Evolutionary conservation across 2,329 filamentous ascomycete genomes (phyloP), one percentile per base, ranked within the genome.

Genomic region (Botrytis fragariae): DNA sequence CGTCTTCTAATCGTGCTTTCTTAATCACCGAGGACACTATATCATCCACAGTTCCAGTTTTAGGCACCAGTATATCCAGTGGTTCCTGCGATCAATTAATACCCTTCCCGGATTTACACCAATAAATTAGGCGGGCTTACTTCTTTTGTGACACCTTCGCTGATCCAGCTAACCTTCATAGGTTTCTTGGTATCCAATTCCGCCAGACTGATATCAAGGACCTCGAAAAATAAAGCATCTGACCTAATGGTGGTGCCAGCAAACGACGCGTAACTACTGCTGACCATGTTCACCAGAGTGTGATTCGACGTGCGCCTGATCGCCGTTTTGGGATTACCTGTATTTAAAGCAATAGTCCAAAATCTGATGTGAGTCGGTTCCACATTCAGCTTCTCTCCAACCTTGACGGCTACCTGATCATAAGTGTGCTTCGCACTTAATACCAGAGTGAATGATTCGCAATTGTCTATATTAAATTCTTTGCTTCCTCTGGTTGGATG

Each of bases 131-230:
- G 37, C n/a, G 69, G 25, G 81, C 87, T 82, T 83, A 93, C 93
- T 84, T 97, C 95, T 85, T 98, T 98, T 18, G 90, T 90, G 75
- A 98, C 92, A 61, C 96, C 96, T 76, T 99, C 96, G 59, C 91
- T 92, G 63, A 99, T 85, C 90, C 92, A 95, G 1, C 87, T 93
- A 65, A 99, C 84, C 82, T 93, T 95, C 76, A 98, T 85, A 73
- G 86, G 89, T 85, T 97, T 98, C 85, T 97, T 96, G 73, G 93
- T 96, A 80, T 99, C 96, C 61, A 97, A 87, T 82, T 99, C 97
- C 37, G 93, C 92, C 64, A 99, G 84, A 79, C 94, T 97, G 86
- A 98, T 97, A 76, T 99, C 96, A 59, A 99, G 85, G 42, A 98
- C 89, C 82, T 99, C 96, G 80, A 95, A 99, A 82, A 91, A 98